phyloP scores from a whole-genome alignment of 139 green algal species.

The Pseudopediastrum boryanum region DNA sequence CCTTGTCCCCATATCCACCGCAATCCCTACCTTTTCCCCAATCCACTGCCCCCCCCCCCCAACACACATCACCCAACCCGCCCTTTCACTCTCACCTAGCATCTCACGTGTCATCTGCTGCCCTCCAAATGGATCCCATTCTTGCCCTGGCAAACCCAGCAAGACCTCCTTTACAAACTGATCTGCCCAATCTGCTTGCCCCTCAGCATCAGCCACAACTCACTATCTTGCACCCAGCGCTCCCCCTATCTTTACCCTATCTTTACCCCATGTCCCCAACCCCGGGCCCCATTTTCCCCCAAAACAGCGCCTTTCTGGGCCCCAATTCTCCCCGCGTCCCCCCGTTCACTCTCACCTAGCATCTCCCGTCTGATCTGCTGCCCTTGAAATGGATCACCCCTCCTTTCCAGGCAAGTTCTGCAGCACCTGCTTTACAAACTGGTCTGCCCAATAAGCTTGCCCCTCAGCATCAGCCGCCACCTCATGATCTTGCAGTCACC shows the following conservation, averaged over 20 bases:
- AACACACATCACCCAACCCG: no score
- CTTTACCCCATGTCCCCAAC: neutral
- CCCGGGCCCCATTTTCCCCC: neutral
- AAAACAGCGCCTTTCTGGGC: neutral
- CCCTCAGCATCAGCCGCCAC: neutral
- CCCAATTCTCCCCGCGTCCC: neutral
- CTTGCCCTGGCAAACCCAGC: constrained; percentile 12
- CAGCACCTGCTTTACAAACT: no score
- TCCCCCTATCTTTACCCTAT: no score
- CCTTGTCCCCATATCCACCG: neutral
- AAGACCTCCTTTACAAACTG: constrained; percentile 24
- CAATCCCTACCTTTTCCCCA: neutral
- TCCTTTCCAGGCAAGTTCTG: no score
- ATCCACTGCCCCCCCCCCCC: neutral
- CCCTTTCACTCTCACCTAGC: constrained; percentile 41
- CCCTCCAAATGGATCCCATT: constrained; percentile 33
- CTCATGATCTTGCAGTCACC: neutral
- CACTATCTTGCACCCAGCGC: constrained; percentile 17
- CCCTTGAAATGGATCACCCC: no score
- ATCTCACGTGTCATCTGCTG: constrained; percentile 12
- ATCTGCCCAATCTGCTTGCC: constrained; percentile 31
- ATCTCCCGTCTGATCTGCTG: no score
- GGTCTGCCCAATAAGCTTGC: no score
- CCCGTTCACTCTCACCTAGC: no score
- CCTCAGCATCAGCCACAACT: constrained; percentile 20